A percentile compares a stretch with the other conserved stretches of the same genome.
These are phyloP conservation scores for Chiua virens DNA, from an alignment of 768 basidiomycete species.

Conservation along the genomic window DNA sequence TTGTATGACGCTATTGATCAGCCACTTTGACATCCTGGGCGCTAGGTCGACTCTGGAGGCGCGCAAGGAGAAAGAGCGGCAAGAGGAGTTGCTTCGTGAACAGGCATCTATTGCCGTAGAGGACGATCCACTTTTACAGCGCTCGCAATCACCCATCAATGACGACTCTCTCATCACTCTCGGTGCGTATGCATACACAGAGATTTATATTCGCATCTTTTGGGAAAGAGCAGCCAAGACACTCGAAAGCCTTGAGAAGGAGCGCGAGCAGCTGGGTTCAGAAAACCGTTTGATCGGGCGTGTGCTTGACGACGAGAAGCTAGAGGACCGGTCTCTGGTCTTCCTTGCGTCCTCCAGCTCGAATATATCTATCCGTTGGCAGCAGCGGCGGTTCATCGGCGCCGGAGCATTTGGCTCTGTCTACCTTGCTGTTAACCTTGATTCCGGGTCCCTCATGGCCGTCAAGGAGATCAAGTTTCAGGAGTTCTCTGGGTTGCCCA, in stretches of 20 bases:
- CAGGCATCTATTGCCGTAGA: conserved; percentile 50
- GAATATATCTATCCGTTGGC: conserved; percentile 96
- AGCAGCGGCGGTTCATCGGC: conserved; percentile 97
- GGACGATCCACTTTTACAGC: conserved; percentile 49
- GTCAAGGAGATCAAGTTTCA: conserved; percentile 99
- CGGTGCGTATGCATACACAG: conserved; percentile 46
- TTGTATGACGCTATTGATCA: conserved; percentile 95
- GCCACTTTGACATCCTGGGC: conserved; percentile 97
- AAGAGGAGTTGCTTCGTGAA: conserved; percentile 60
- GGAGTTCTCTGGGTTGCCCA: conserved; percentile 85
- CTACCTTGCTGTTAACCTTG: conserved; percentile 96
- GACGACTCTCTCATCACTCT: conserved; percentile 27
- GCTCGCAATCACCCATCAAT: conserved; percentile 39
- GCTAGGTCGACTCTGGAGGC: conserved; percentile 88
- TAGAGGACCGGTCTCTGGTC: conserved; percentile 90
- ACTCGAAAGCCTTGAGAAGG: conserved; percentile 63
- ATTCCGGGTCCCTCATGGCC: conserved; percentile 95
- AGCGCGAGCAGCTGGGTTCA: conserved; percentile 56
- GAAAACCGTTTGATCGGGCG: conserved; percentile 83
- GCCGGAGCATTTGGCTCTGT: conserved; percentile 99
- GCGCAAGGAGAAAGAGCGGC: conserved; percentile 83
- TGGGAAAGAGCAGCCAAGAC: conserved; percentile 71
- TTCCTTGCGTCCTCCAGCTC: conserved; percentile 95
- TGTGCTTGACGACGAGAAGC: conserved; percentile 90
- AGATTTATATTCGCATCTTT: conserved; percentile 66